Evolutionary conservation across 2,329 filamentous ascomycete species (phyloP), one percentile per base, ranked within the genome.

Genomic region (Alternaria angustiovoidea): DNA sequence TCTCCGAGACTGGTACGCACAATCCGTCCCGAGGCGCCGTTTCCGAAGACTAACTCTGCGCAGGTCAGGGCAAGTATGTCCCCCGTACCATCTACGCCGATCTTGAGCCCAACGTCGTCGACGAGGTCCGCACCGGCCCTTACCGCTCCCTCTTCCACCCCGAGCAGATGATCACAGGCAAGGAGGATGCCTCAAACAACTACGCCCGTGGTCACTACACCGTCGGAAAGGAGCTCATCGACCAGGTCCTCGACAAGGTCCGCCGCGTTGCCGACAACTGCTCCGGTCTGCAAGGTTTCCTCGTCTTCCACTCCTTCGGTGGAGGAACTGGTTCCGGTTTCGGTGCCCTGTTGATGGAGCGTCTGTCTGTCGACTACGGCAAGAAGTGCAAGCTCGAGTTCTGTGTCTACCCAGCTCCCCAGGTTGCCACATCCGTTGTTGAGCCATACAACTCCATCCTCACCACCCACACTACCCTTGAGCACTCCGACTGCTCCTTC

Each of bases 341-440:
- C 82, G 95, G 95, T 84, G 95, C 95, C 76, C 89, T 99, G 72
- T 87, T 99, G 75, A 96, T 99, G 93, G 95, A 99, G 87, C 94
- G 95, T 80, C 89, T 99, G 65, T 98, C 95, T 36, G 92, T 97
- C 77, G 95, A 99, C 85, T 99, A 97, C 80, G 94, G 95, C 86
- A 99, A 99, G 91, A 99, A 99, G 91, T 96, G 92, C 88, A 99
- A 99, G 90, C 89, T 99, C 68, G 95, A 99, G 84, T 99, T 99
- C 88, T 97, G 93, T 78, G 94, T 99, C 78, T 99, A 99, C 86
- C 95, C 95, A 77, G 94, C 95, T 72, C 95, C 95, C 62, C 94
- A 97, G 86, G 95, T 95, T 71, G 93, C 94, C 73, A 97, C 94
- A 76, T 96, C 95, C 44, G 94, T 99, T 63, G 95, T 99, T 68